phyloP scores from a whole-genome alignment of 1,284 basidiomycete species.

The Boletus coffeatus region DNA sequence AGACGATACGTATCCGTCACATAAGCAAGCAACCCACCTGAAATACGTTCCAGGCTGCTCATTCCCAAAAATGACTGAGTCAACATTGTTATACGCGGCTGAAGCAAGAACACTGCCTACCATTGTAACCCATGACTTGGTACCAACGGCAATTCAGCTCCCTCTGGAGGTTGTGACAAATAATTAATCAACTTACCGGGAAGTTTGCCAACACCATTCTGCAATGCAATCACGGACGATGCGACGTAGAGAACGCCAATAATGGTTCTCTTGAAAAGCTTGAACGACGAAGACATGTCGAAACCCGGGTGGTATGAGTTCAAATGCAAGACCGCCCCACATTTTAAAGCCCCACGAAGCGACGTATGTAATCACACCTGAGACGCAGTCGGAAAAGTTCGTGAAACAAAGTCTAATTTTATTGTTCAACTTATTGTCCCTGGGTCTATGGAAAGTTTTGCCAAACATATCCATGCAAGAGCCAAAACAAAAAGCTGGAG shows the following conservation, averaged over 20 bases:
- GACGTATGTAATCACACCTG: constrained; percentile 1
- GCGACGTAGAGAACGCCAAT: constrained; percentile 14
- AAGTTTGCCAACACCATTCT: constrained; percentile 31
- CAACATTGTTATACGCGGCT: not conserved
- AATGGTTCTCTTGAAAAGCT: not conserved
- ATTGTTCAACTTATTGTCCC: no score
- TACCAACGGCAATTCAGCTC: constrained; percentile 7
- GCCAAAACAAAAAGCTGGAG: no score
- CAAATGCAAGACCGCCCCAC: not conserved
- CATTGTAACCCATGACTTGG: constrained; percentile 30
- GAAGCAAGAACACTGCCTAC: constrained; percentile 11
- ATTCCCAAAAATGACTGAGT: not conserved
- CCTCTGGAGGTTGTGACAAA: not conserved
- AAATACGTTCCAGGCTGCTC: constrained; percentile 25
- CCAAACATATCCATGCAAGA: no score
- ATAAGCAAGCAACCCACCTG: constrained; percentile 14
- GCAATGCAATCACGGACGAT: constrained; percentile 17
- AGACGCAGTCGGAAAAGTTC: no score
- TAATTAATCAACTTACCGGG: constrained; percentile 18
- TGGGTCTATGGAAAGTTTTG: no score
- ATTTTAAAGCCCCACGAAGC: constrained; percentile 8
- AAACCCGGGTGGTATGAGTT: not conserved
- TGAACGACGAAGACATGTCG: constrained; percentile 16
- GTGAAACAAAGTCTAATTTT: no score
- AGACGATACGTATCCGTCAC: not conserved